phyloP scores from a whole-genome alignment of 148 eudicot genomes.

The Chenopodium formosanum region DNA sequence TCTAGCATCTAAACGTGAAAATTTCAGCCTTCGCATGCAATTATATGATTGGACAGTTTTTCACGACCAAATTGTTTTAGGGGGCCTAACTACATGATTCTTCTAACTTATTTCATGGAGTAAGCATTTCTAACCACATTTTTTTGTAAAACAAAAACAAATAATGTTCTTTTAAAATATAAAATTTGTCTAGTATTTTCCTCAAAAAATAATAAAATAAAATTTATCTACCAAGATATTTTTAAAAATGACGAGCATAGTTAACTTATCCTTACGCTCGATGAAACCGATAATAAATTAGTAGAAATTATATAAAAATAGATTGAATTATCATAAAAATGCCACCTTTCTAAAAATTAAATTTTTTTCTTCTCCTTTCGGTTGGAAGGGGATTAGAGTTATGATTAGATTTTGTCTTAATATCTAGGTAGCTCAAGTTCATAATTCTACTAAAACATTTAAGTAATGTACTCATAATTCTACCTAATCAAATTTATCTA shows the following conservation, averaged over 20 bases:
- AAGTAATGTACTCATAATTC: constrained; percentile 14
- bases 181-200: too few relatives aligned
- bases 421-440: constrained; percentile 3
- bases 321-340: too few relatives aligned
- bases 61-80: neutral
- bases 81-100: neutral
- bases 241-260: too few relatives aligned
- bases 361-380: neutral
- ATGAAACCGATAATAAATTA: neutral
- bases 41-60: neutral
- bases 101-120: neutral
- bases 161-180: too few relatives aligned
- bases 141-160: neutral
- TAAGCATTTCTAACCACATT: neutral
- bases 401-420: constrained; percentile 29
- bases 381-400: constrained; percentile 7
- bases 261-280: neutral
- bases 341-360: neutral
- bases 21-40: neutral
- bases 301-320: neutral
- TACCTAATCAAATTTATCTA: constrained; percentile 6
- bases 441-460: constrained; percentile 6
- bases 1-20: neutral
- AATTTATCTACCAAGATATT: too few relatives aligned
- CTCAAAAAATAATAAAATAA: too few relatives aligned